Base-by-base conservation (phyloP, 2,329 filamentous ascomycete species). In the Arthrocladium fulminans region DNA sequence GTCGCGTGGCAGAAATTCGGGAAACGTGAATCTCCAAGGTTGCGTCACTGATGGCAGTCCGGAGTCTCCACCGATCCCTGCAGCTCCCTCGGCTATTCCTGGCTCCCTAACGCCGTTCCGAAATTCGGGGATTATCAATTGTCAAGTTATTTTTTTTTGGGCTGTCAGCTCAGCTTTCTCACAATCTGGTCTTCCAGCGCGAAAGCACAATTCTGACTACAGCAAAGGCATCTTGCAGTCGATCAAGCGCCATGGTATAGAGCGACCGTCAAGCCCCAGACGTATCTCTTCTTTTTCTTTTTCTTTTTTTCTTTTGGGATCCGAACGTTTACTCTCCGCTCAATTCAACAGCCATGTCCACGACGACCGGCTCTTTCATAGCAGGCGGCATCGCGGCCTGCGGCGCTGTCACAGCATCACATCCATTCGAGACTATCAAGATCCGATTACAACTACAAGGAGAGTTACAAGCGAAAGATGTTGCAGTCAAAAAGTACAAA, bases 351-450 rank as follows among this genome's bases (percentile, higher is more conserved):
- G 30, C 49, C 22, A 59, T 59, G 56, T 52, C 56, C 27, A 59
- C 56, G 6, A 59, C 56, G 10, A 48, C 51, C 46, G 80, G 89
- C 58, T 87, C 88, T 53, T 98, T 98, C 74, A 81, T 97, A 61
- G 90, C 92, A 49, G 92, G 92, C 65, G 92, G 92, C 65, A 86
- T 98, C 63, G 92, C 92, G 64, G 92, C 92, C 57, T 97, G 90
- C 71, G 92, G 92, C 63, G 92, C 92, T 56, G 92, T 98, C 50
- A 97, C 90, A 34, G 89, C 94, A 57, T 97, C 92, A 44, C 92
- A 98, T 69, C 89, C 89, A 49, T 97, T 97, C 72, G 92, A 98
- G 71, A 97, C 90, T 10, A 88, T 98, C 66, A 98, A 98, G 79
- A 97, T 97, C 65, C 86, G 89, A 84, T 81, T 98, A 78, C 92